Percentiles rank a stretch among this genome's conserved stretches.
Conservation (phyloP, 371 early-diverging fungal species). For the Actinomortierella ambigua region DNA sequence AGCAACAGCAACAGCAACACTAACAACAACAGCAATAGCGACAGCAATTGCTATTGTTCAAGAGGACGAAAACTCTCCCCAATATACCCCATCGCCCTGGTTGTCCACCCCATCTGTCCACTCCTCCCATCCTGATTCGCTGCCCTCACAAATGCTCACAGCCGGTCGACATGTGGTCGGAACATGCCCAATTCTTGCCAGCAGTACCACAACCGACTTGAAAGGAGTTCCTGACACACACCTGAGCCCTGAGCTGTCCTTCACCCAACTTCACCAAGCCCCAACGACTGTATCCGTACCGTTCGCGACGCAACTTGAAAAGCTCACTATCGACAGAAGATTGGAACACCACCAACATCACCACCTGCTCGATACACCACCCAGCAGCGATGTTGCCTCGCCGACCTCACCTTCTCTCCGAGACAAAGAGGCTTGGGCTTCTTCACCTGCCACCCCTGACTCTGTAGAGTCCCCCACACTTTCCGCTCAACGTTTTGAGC, state of each 20-base stretch:
- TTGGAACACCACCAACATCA: constrained; percentile 5
- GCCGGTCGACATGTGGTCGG: constrained; percentile 1
- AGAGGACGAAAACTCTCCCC: too few relatives aligned
- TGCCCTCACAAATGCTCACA: constrained; percentile 1
- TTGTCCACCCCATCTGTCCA: too few relatives aligned
- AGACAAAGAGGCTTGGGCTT: neutral
- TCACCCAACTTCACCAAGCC: neutral
- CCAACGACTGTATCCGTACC: constrained; percentile 5
- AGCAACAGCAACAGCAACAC: neutral
- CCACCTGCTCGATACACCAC: constrained; percentile 29
- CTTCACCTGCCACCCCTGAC: neutral
- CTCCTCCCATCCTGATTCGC: neutral
- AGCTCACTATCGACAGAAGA: constrained; percentile 14
- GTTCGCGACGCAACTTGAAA: constrained; percentile 9
- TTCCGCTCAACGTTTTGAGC: too few relatives aligned
- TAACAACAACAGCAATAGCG: constrained; percentile 6
- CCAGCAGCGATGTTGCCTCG: constrained; percentile 38
- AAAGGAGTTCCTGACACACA: constrained; percentile 2
- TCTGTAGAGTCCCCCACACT: neutral
- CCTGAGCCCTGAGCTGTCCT: neutral
- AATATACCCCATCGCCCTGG: too few relatives aligned
- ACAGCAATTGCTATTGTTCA: constrained; percentile 1
- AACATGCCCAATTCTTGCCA: constrained; percentile 7
- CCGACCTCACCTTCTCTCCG: constrained; percentile 36
- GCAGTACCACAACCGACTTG: neutral